phyloP scores from a whole-genome alignment of 2,329 filamentous ascomycete species.

The Cercospora sp. region DNA sequence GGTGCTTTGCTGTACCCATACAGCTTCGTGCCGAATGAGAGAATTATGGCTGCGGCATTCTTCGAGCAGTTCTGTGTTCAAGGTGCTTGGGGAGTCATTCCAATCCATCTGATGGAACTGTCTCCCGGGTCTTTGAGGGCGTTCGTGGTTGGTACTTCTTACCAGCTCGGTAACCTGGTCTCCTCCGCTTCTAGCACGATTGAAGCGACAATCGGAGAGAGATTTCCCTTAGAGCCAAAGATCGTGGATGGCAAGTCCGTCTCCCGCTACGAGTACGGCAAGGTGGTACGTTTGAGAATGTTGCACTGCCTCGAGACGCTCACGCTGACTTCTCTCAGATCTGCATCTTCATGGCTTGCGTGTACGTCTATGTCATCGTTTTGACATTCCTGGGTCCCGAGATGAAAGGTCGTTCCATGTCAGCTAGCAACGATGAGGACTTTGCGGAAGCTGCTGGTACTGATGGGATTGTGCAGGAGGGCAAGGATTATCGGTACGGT shows the following conservation, averaged over 20 bases:
- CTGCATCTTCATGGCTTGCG: conserved; percentile 73
- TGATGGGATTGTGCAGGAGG: conserved; percentile 16
- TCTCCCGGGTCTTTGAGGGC: conserved; percentile 71
- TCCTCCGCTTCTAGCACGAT: conserved; percentile 48
- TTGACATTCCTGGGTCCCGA: conserved; percentile 64
- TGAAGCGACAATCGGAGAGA: conserved; percentile 45
- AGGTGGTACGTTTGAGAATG: conserved; percentile 66
- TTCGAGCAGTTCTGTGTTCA: conserved; percentile 61
- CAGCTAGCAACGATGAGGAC: conserved; percentile 35
- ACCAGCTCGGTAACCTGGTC: conserved; percentile 76
- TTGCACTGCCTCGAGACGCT: background rate
- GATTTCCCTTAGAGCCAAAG: conserved; percentile 42
- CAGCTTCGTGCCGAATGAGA: conserved; percentile 63
- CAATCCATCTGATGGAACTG: conserved; percentile 74
- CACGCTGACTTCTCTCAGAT: conserved; percentile 19
- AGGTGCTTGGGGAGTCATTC: conserved; percentile 43
- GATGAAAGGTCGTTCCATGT: conserved; percentile 42
- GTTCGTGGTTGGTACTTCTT: conserved; percentile 71
- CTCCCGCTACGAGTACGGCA: conserved; percentile 45
- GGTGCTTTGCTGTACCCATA: conserved; percentile 83
- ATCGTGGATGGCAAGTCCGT: conserved; percentile 46
- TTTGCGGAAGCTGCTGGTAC: conserved; percentile 34
- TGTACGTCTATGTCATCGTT: conserved; percentile 64
- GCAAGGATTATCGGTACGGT: conserved; percentile 5
- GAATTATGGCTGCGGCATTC: conserved; percentile 76